Conservation (phyloP, 2,329 filamentous ascomycete genomes). For the Arthrobotrys musiformis region DNA sequence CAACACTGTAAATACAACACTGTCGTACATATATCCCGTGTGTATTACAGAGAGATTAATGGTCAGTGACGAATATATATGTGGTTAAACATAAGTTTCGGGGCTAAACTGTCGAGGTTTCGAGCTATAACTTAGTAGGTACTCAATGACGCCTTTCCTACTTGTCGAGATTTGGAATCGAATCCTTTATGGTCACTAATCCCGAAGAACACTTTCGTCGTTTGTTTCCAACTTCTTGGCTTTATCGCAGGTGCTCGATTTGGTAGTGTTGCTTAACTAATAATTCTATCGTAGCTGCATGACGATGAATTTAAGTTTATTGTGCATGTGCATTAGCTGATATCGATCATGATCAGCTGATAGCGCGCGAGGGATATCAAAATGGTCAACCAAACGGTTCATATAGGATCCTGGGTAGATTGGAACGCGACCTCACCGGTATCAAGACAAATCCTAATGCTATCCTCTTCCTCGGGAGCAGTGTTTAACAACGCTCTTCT, state of each 20-base stretch:
- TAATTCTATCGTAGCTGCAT: background rate
- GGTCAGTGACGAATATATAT: too few relatives aligned
- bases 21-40: too few relatives aligned
- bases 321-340: background rate
- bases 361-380: too few relatives aligned
- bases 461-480: background rate
- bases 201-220: background rate
- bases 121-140: too few relatives aligned
- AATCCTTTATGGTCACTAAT: background rate
- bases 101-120: too few relatives aligned
- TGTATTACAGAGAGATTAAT: too few relatives aligned
- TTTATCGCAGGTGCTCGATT: background rate
- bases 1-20: too few relatives aligned
- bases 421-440: constrained; percentile 17
- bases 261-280: background rate
- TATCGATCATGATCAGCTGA: background rate
- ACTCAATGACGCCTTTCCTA: too few relatives aligned
- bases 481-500: constrained; percentile 27
- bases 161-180: background rate
- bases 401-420: constrained; percentile 19
- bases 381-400: background rate
- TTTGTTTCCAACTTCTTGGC: background rate
- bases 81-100: too few relatives aligned
- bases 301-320: background rate
- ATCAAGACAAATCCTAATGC: background rate